phyloP scores from a whole-genome alignment of 2,329 filamentous ascomycete species.

The Cladophialophora yegresii region DNA sequence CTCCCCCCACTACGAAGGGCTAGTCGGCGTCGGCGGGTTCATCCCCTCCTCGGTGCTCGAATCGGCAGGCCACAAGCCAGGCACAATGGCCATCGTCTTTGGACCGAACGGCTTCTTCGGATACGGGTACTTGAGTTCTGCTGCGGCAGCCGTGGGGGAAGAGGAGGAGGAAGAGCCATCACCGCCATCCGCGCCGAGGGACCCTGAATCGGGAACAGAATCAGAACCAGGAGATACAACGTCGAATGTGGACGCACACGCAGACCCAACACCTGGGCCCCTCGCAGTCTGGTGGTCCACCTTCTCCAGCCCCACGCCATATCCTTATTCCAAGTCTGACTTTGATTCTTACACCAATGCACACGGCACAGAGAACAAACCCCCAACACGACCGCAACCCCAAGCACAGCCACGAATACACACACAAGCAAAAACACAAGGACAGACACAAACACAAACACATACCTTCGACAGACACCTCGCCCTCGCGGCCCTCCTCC shows the following conservation, averaged over 20 bases:
- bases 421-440: too few species aligned
- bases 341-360: background rate
- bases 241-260: too few species aligned
- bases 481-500: slow-evolving; percentile 37
- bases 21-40: slow-evolving; percentile 53
- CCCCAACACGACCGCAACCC: too few species aligned
- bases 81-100: slow-evolving; percentile 49
- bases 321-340: slow-evolving; percentile 9
- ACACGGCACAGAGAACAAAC: background rate
- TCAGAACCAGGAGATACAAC: too few species aligned
- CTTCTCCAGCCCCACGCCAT: slow-evolving; percentile 21
- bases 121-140: slow-evolving; percentile 44
- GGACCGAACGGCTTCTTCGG: slow-evolving; percentile 56
- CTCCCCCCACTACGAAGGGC: slow-evolving; percentile 46
- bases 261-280: slow-evolving; percentile 37
- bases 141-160: slow-evolving; percentile 29
- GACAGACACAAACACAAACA: background rate
- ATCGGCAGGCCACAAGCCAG: slow-evolving; percentile 36
- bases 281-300: slow-evolving; percentile 53
- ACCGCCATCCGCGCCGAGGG: background rate
- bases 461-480: slow-evolving; percentile 23
- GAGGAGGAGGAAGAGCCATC: background rate
- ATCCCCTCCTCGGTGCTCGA: slow-evolving; percentile 43
- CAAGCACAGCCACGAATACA: too few species aligned
- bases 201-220: too few species aligned